Evolutionary conservation across 805 yeast genomes (phyloP).

Genomic region (Candida chauliodis): DNA sequence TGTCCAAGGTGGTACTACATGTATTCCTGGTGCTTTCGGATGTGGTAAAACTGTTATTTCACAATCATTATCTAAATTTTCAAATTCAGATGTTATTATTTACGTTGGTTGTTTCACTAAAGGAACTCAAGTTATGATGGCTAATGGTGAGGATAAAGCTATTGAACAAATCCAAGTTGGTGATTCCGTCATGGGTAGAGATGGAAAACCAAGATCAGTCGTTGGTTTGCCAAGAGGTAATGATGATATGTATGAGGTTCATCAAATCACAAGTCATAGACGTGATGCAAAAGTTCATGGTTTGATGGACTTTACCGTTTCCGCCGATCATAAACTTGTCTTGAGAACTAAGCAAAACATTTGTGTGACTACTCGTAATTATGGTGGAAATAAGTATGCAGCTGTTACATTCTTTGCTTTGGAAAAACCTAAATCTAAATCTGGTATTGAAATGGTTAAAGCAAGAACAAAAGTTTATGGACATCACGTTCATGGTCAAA

Average conservation of each 20-base stretch:
- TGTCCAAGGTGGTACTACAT: constrained; percentile 99
- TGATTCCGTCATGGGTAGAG: constrained; percentile 41
- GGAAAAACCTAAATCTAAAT: constrained; percentile 10
- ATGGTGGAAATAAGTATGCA: constrained; percentile 14
- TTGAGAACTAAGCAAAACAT: constrained; percentile 29
- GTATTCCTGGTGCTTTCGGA: constrained; percentile 99
- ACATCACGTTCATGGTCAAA: constrained; percentile 18
- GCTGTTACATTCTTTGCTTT: constrained; percentile 22
- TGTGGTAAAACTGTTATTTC: constrained; percentile 99
- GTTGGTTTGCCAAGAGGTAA: constrained; percentile 40
- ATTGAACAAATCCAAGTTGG: constrained; percentile 36
- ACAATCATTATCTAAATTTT: constrained; percentile 93
- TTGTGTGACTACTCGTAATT: constrained; percentile 10
- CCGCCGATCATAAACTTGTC: constrained; percentile 38
- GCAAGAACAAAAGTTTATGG: constrained; percentile 21
- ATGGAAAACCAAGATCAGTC: constrained; percentile 39
- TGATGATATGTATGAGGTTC: constrained; percentile 39
- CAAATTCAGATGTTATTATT: constrained; percentile 94
- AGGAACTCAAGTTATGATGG: constrained; percentile 43
- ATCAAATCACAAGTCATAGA: constrained; percentile 19
- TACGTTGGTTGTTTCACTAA: constrained; percentile 67
- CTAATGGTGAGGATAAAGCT: constrained; percentile 33
- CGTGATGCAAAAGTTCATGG: constrained; percentile 11
- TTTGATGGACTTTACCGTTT: constrained; percentile 26
- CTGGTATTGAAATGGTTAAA: constrained; percentile 14